Evolutionary conservation across 169 alveolate genomes (phyloP).

Genomic region (Theileria luwenshuni): DNA sequence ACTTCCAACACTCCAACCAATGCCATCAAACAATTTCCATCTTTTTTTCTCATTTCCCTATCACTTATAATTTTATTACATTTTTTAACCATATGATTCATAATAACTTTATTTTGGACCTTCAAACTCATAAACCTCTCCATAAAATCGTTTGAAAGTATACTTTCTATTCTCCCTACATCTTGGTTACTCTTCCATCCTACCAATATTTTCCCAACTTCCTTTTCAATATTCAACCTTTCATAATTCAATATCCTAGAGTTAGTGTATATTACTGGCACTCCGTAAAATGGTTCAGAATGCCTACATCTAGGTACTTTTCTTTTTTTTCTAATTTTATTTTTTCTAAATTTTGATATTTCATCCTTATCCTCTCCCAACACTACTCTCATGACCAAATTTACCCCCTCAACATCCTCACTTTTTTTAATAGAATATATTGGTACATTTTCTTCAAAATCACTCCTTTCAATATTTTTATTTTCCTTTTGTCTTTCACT

Average conservation of each 20-base stretch:
- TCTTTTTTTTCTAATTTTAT: neutral
- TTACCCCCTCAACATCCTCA: neutral
- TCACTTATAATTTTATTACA: neutral
- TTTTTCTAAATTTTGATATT: neutral
- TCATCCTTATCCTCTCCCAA: too few species aligned
- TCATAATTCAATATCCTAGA: neutral
- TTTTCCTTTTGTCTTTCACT: neutral
- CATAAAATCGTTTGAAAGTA: neutral
- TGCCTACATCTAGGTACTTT: neutral
- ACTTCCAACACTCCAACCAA: neutral
- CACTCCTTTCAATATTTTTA: neutral
- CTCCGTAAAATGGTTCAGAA: constrained; percentile 22
- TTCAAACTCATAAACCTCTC: neutral
- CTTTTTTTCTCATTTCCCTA: neutral
- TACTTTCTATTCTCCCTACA: neutral
- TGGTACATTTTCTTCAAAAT: neutral
- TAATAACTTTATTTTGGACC: neutral
- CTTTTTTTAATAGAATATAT: neutral
- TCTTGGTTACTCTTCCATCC: neutral
- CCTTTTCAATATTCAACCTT: neutral
- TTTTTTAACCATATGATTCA: neutral
- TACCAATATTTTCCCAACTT: neutral
- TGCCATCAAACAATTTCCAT: neutral
- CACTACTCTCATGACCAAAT: neutral
- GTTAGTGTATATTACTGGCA: constrained; percentile 25